Base-by-base conservation (phyloP, 202 grass and related monocot species). In the Carex arenaria region DNA sequence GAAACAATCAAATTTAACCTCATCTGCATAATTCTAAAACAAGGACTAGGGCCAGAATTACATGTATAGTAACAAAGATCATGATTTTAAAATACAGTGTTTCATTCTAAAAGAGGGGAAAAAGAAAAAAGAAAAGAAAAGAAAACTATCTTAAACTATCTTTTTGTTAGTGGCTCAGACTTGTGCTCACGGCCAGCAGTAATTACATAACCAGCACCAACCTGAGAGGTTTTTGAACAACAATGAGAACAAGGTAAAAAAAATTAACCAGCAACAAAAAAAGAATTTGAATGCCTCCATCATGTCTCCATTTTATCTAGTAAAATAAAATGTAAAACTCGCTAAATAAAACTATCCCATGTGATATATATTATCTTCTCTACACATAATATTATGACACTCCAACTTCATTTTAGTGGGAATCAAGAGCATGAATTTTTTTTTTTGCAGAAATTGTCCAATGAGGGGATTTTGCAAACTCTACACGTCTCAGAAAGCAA, bases 171-270 rank as follows among this genome's bases (percentile, higher is more conserved):
- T 15, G 92, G 87, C 84, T 95, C 92, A 63, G 91, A 81, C 84
- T 98, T 98, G 85, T 93, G 83, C 78, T 95, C 95, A 64, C 92
- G 95, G 54, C 95, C 89, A 86, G 86, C 53, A 76, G 95, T 98
- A 62, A 95, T 88, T 72, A 86, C 83, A 86, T 98, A 98, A 65
- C 92, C 90, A 83, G 90, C 89, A 82, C 89, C 90, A 87, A 95
- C 85, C 95, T 98, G 87, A 85, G 89, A 91, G 63, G 53, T 64
- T 78, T 72, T 19, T 10, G 51, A 19, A 42, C 19, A 38, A 81
- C 38, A 22, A 80, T 32, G 26, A 86, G 23, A 84, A 10, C 17
- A 61, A 59, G 67, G 10, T 79, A 17, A 17, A 13, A 38, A 15
- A 17, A 8, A 53, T 66, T 4, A 31, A 55, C 13, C 0, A 49